phyloP scores from a whole-genome alignment of 768 basidiomycete species.

The Russula vinacea region DNA sequence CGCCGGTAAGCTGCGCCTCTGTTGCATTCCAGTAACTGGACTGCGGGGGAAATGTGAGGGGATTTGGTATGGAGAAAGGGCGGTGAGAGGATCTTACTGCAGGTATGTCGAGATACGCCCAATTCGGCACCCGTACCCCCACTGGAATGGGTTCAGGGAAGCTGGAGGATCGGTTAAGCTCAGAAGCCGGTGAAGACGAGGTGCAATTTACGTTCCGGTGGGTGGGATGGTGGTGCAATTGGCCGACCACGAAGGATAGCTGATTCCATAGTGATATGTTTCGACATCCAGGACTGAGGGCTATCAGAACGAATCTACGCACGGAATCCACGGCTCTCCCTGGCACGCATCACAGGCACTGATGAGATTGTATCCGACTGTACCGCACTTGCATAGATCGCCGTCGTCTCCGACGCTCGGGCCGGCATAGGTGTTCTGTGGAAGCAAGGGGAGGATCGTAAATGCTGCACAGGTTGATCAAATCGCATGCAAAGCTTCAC shows the following conservation, averaged over 20 bases:
- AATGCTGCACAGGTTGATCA: slow-evolving; percentile 9
- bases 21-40: slow-evolving; percentile 7
- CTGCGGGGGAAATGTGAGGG: neutral
- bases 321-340: slow-evolving; percentile 15
- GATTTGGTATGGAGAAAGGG: neutral
- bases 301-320: slow-evolving; percentile 6
- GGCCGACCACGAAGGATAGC: slow-evolving; percentile 21
- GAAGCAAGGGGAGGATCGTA: neutral
- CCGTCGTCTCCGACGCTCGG: slow-evolving; percentile 4
- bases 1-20: neutral
- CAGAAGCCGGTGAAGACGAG: neutral
- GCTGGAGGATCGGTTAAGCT: slow-evolving; percentile 2
- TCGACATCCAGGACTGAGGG: neutral
- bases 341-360: slow-evolving; percentile 35
- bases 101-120: slow-evolving; percentile 47
- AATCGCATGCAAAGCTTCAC: neutral
- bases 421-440: slow-evolving; percentile 18
- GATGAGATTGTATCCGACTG: slow-evolving; percentile 33
- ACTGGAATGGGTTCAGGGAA: slow-evolving; percentile 38
- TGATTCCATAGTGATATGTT: slow-evolving; percentile 2
- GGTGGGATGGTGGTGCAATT: slow-evolving; percentile 14
- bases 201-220: slow-evolving; percentile 17
- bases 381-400: slow-evolving; percentile 32
- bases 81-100: slow-evolving; percentile 32
- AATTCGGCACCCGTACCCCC: slow-evolving; percentile 46